Base-by-base conservation (phyloP, 2,329 filamentous ascomycete species). In the Dichotomopilus funicola region DNA sequence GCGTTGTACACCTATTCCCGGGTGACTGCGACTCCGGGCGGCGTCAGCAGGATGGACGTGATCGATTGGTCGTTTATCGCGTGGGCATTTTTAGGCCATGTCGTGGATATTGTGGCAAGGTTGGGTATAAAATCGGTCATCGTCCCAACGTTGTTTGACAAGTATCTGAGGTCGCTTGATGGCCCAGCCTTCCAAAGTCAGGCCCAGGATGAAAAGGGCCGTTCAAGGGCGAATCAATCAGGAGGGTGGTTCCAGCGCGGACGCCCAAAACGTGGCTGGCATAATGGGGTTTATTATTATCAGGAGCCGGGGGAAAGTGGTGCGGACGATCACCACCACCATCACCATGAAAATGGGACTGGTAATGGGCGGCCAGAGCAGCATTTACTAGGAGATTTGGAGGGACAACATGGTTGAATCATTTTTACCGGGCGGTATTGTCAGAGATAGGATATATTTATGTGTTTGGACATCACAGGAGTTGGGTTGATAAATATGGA, bases 61-160 rank as follows among this genome's bases (percentile, higher is more conserved):
- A 19, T 62, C 3, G 61, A 63, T 36, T 59, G 55, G 55, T 46
- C 59, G 7, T 62, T 63, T n/a, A 55, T 63, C 6, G 57, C 34
- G 9, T 63, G 60, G 60, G 47, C 53, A 0, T 44, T 59, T 1
- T n/a, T 59, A 10, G 61, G 61, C 3, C 61, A 63, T 36, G 27
- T 33, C 0, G 35, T 59, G 1, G 59, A 59, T 31, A 52, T 63
- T 36, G 35, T 42, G 4, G 58, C 50, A 4, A 19, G 59, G 45
- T 9, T 62, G 42, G 47, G 35, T 1, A 60, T 61, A 3, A 49
- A 45, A 12, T 48, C 36, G 13, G 44, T 56, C 0, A 54, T 62
- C n/a, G 53, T 61, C 11, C 60, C 61, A 5, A 1, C 27, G 36
- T 11, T 62, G 33, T 59, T 61, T 41, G 58, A 61, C n/a, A 19